Percentiles rank a stretch among this genome's conserved stretches.
Conservation (phyloP, 805 yeast species). For the Teunomyces lycoperdinae region DNA sequence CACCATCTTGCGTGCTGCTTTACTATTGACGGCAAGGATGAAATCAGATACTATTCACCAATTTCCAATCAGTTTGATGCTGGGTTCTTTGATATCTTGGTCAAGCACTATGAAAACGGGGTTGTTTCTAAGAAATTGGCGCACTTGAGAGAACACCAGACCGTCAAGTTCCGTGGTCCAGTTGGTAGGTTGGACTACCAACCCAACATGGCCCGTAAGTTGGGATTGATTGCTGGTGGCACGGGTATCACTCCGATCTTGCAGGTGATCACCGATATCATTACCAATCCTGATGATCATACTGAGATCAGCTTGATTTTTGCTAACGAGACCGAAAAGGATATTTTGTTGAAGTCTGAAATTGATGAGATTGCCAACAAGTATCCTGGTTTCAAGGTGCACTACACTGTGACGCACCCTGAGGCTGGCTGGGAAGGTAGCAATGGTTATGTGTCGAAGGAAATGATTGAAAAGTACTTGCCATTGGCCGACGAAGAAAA, state of each 20-base stretch:
- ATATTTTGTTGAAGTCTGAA: conserved; percentile 69
- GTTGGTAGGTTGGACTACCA: conserved; percentile 66
- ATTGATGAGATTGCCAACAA: conserved; percentile 63
- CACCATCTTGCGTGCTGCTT: conserved; percentile 67
- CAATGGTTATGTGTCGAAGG: conserved; percentile 58
- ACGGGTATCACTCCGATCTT: conserved; percentile 88
- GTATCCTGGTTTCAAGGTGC: conserved; percentile 61
- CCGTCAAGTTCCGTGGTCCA: conserved; percentile 74
- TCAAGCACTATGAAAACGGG: conserved; percentile 74
- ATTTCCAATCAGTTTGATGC: conserved; percentile 66
- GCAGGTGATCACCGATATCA: conserved; percentile 69
- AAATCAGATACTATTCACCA: conserved; percentile 71
- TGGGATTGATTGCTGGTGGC: conserved; percentile 79
- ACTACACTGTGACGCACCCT: conserved; percentile 56
- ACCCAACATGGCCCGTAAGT: conserved; percentile 56
- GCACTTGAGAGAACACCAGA: conserved; percentile 57
- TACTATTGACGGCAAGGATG: conserved; percentile 48
- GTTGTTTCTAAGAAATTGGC: conserved; percentile 68
- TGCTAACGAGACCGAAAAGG: conserved; percentile 76
- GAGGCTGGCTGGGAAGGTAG: conserved; percentile 51
- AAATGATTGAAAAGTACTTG: conserved; percentile 50
- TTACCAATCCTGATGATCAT: conserved; percentile 64
- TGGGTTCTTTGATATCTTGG: conserved; percentile 74
- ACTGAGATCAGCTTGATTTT: conserved; percentile 62
- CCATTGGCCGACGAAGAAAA: conserved; percentile 50